Base-by-base conservation (phyloP, 495 filamentous ascomycete species). In the Neurospora sp. region DNA sequence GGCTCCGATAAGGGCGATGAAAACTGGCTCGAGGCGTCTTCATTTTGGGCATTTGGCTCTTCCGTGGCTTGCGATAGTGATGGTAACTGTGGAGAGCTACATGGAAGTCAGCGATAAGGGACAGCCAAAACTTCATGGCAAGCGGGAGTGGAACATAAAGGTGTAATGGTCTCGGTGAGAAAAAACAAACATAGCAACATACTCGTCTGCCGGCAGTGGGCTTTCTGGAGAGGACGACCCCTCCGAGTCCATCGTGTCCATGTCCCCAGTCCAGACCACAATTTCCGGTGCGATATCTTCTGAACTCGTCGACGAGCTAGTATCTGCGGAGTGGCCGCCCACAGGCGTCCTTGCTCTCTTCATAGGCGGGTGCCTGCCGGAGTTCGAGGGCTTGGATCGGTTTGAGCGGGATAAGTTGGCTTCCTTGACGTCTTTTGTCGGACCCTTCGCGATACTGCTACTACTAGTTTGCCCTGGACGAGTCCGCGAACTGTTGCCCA, bases 231-330 rank as follows among this genome's bases (percentile, higher is more conserved):
- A 65, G 53, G 27, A 70, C 68, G 73, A 70, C 41, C 68, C 73
- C 40, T 71, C 70, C 8, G 72, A 72, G 44, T 76, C 78, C 78
- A 79, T 76, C 37, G 40, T 68, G 31, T 81, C 75, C 79, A 81
- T 81, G 5, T 77, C 72, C 27, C 76, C 81, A 10, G 80, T 82
- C 77, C 81, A 79, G 39, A 82, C 81, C 6, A 82, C 74, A 22
- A 83, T 83, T 73, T 83, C 81, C 8, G 78, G 74, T 16, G 79
- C 79, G 40, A 83, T 81, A 27, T 79, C 73, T 40, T 81, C 79
- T 7, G 65, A 53, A 20, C n/a, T 48, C 61, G 37, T 41, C 10
- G 17, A 39, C 16, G 42, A 70, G 48, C 68, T 31, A 71, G 75
- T 44, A 70, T 61, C n/a, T 17, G 72, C 65, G 68, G 69, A 39